A percentile compares a stretch with the other conserved stretches of the same genome.
Evolutionary conservation across 1,139 yeast species (phyloP).

Genomic region (Yamadazyma atlantica): DNA sequence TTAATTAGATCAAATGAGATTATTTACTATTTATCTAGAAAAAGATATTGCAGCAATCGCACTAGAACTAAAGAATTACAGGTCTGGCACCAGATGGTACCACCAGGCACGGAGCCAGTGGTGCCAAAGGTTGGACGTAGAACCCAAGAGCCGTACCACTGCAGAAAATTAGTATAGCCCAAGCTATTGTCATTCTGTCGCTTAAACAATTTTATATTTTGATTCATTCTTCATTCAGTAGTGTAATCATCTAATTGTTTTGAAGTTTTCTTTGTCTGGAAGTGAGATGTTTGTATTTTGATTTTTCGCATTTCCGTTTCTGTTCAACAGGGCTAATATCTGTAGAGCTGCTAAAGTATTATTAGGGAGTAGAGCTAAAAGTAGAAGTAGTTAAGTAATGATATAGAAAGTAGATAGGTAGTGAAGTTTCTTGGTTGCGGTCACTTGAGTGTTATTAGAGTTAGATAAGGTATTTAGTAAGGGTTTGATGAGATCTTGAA

Average conservation of each 20-base stretch:
- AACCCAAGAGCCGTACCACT: too few relatives aligned
- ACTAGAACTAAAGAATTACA: too few relatives aligned
- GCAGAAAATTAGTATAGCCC: not conserved
- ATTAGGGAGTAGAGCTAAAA: too few relatives aligned
- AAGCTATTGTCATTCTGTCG: not conserved
- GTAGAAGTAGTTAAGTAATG: too few relatives aligned
- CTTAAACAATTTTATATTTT: slow-evolving; percentile 1
- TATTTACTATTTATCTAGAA: slow-evolving; percentile 1
- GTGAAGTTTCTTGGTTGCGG: not conserved
- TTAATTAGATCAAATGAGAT: slow-evolving; percentile 1
- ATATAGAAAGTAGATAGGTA: not conserved
- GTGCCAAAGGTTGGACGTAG: too few relatives aligned
- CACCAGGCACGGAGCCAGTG: too few relatives aligned
- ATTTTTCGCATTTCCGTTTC: not conserved
- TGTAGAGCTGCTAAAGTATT: too few relatives aligned
- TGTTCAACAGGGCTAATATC: too few relatives aligned
- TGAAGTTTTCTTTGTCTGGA: not conserved
- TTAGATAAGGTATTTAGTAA: not conserved
- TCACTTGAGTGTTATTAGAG: not conserved
- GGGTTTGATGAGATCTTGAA: not conserved
- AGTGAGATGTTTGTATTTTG: not conserved
- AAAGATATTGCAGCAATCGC: not conserved
- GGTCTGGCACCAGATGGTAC: too few relatives aligned
- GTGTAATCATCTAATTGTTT: not conserved
- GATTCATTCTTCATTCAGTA: slow-evolving; percentile 1